phyloP scores from a whole-genome alignment of 176 grass and related monocot genomes.

The Oryza rufipogon region DNA sequence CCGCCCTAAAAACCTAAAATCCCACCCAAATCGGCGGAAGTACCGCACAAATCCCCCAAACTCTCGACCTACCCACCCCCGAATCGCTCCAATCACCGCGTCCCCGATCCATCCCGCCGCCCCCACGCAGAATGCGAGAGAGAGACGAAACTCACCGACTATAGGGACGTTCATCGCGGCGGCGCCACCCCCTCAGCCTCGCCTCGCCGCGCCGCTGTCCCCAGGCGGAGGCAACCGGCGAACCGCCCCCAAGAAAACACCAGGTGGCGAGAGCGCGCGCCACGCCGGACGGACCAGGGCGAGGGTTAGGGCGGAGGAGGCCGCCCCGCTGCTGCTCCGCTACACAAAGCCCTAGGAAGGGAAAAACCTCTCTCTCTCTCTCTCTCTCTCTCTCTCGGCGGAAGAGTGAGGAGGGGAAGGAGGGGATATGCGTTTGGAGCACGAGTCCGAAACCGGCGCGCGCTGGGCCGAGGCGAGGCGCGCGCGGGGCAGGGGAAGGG shows the following conservation, averaged over 20 bases:
- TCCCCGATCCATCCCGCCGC: not conserved
- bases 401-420: not conserved
- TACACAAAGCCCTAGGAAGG: constrained; percentile 27
- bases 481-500: too few relatives aligned
- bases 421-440: not conserved
- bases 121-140: not conserved
- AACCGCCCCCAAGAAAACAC: too few relatives aligned
- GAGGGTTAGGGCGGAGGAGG: not conserved
- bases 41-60: not conserved
- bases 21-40: not conserved
- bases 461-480: too few relatives aligned
- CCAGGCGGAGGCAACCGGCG: not conserved
- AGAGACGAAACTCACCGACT: constrained; percentile 59
- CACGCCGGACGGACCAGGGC: constrained; percentile 3
- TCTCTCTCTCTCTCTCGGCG: not conserved
- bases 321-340: not conserved
- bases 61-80: not conserved
- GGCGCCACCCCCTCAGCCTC: constrained; percentile 17
- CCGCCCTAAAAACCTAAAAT: constrained; percentile 23
- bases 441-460: not conserved
- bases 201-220: constrained; percentile 7
- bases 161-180: constrained; percentile 85
- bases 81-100: not conserved
- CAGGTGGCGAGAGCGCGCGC: not conserved
- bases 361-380: not conserved